phyloP scores from a whole-genome alignment of 2,329 filamentous ascomycete species.

The Lojkania enalia region DNA sequence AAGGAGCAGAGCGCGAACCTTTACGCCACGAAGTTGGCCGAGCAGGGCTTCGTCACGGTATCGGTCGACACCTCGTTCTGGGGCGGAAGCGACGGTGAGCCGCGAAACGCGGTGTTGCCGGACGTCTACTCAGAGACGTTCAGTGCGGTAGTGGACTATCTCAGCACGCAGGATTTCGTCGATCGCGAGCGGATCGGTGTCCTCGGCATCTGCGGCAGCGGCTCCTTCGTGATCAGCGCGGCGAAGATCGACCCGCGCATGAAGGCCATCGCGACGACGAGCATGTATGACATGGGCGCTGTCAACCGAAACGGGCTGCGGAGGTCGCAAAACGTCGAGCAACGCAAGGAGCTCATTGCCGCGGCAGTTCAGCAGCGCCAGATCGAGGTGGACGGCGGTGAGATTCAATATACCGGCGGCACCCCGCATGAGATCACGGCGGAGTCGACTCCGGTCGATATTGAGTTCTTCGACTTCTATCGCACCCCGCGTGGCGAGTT shows the following conservation, averaged over 20 bases:
- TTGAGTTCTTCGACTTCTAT: constrained; percentile 41
- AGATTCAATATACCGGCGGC: constrained; percentile 9
- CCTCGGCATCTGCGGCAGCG: constrained; percentile 38
- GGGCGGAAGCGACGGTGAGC: constrained; percentile 31
- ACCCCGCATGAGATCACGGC: constrained; percentile 20
- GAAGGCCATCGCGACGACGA: constrained; percentile 24
- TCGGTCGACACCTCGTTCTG: constrained; percentile 29
- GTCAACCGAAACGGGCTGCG: constrained; percentile 14
- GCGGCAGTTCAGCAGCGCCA: constrained; percentile 15
- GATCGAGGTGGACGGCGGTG: constrained; percentile 14
- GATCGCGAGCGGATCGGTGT: constrained; percentile 36
- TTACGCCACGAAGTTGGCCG: constrained; percentile 34
- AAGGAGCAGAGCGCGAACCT: constrained; percentile 39
- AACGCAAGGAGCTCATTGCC: constrained; percentile 14
- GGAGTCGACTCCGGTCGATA: constrained; percentile 19
- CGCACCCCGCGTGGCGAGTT: constrained; percentile 35
- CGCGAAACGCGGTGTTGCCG: constrained; percentile 29
- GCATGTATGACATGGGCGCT: constrained; percentile 27
- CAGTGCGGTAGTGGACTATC: constrained; percentile 39
- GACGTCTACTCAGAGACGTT: constrained; percentile 35
- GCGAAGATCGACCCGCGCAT: constrained; percentile 40
- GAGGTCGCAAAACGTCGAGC: constrained; percentile 14
- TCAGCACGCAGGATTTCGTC: constrained; percentile 24
- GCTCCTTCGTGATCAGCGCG: constrained; percentile 39
- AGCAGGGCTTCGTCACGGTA: constrained; percentile 31